Evolutionary conservation across 2,329 filamentous ascomycete species (phyloP).

Genomic region (Chaetomium sp.): DNA sequence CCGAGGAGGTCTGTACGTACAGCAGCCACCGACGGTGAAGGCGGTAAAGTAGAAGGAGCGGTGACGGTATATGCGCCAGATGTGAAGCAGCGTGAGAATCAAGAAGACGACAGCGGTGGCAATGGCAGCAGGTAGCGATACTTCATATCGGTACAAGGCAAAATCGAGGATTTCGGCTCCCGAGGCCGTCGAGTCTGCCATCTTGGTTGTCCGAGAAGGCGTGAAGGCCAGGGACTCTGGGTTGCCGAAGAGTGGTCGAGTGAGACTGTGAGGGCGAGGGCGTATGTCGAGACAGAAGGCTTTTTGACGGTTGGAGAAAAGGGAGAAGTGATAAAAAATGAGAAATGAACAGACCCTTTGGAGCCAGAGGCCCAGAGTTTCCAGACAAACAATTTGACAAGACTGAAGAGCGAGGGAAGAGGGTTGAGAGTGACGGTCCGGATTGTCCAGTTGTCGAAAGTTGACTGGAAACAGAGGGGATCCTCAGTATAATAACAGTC

Average conservation of each 20-base stretch:
- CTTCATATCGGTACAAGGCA: slow-evolving; percentile 7
- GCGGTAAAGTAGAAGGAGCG: slow-evolving; percentile 8
- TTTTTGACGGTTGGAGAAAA: not conserved
- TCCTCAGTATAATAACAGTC: not conserved
- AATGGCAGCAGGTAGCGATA: slow-evolving; percentile 1
- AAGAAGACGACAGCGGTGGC: not conserved
- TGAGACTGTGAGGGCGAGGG: no score
- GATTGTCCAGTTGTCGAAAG: not conserved
- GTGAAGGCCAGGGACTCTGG: not conserved
- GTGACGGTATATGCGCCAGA: slow-evolving; percentile 8
- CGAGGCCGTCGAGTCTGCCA: not conserved
- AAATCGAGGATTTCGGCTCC: slow-evolving; percentile 1
- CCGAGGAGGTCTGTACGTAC: not conserved
- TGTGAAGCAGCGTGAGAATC: not conserved
- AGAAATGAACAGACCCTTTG: not conserved
- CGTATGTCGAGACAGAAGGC: not conserved
- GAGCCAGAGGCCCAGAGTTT: not conserved
- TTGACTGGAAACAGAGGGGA: not conserved
- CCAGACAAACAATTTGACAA: not conserved
- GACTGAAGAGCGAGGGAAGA: not conserved
- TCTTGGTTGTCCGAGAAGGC: not conserved
- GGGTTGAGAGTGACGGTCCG: no score
- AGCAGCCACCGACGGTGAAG: not conserved
- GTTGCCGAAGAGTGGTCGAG: not conserved
- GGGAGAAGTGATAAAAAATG: not conserved